A percentile compares a stretch with the other conserved stretches of the same genome.
Evolutionary conservation across 176 grass and related monocot species (phyloP).

Genomic region (Musa troglodytarum): DNA sequence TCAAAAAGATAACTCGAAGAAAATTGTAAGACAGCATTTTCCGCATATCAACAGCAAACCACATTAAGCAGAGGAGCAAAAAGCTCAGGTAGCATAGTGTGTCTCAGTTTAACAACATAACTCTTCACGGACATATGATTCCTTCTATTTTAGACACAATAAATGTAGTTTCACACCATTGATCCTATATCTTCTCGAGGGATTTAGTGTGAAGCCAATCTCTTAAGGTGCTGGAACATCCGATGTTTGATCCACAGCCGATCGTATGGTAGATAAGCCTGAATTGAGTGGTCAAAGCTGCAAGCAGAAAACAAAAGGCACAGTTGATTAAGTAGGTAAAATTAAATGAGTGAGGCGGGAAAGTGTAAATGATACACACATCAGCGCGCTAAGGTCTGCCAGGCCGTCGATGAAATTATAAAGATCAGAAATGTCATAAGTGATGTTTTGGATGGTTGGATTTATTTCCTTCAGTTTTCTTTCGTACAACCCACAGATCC

Average conservation of each 20-base stretch:
- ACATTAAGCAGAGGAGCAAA: too few species aligned
- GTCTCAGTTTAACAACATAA: too few species aligned
- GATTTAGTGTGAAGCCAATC: constrained; percentile 33
- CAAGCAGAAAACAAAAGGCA: not conserved
- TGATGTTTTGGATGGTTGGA: constrained; percentile 45
- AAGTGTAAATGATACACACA: constrained; percentile 41
- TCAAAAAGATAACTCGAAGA: too few species aligned
- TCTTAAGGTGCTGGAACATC: constrained; percentile 64
- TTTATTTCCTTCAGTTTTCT: constrained; percentile 80
- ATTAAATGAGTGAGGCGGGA: not conserved
- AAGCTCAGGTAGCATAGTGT: too few species aligned
- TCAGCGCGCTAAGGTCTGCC: constrained; percentile 59
- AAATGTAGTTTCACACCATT: not conserved
- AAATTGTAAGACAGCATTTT: too few species aligned
- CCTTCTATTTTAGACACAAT: too few species aligned
- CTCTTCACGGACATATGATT: too few species aligned
- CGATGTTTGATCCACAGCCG: constrained; percentile 79
- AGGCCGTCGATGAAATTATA: constrained; percentile 73
- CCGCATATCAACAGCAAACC: too few species aligned
- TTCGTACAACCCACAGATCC: constrained; percentile 68
- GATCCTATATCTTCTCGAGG: not conserved
- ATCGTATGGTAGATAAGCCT: constrained; percentile 66
- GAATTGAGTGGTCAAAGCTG: constrained; percentile 62
- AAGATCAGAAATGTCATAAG: constrained; percentile 72
- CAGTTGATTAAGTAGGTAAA: not conserved